These are phyloP conservation scores for Brachypodium distachyon DNA, from an alignment of 202 grass and related monocot species.

Conservation along the genomic window DNA sequence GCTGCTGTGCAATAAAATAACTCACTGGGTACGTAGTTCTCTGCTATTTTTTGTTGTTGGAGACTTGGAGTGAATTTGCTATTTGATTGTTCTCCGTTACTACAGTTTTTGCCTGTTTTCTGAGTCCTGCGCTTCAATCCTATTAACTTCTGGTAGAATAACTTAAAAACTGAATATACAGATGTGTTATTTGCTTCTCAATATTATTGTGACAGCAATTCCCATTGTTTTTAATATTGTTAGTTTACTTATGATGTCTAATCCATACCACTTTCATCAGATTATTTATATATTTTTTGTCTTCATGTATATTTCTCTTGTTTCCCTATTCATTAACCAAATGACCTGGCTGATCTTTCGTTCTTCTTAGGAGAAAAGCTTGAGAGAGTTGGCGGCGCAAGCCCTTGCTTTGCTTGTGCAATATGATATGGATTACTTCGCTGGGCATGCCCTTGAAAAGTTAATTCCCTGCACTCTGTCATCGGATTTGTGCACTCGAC, in stretches of 20 bases:
- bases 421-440: conserved; percentile 78
- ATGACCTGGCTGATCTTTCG: conserved; percentile 8
- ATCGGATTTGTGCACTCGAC: conserved; percentile 81
- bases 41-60: conserved; percentile 5
- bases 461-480: conserved; percentile 84
- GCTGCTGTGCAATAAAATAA: conserved; percentile 77
- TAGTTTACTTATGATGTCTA: neutral
- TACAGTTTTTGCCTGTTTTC: neutral
- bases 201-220: neutral
- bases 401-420: conserved; percentile 73
- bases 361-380: conserved; percentile 63
- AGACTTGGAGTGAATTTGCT: conserved; percentile 13
- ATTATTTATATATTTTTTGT: neutral
- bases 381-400: conserved; percentile 81
- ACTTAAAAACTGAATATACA: conserved; percentile 7
- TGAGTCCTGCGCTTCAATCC: neutral
- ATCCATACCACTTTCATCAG: neutral
- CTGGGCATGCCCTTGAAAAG: conserved; percentile 59
- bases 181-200: neutral
- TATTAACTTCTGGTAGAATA: neutral
- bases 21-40: conserved; percentile 68
- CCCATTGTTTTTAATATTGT: neutral
- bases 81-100: neutral
- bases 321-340: conserved; percentile 6
- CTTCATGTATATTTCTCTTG: neutral